These are phyloP conservation scores for Tilletia indica DNA, from an alignment of 1,284 basidiomycete genomes.

Conservation along the genomic window DNA sequence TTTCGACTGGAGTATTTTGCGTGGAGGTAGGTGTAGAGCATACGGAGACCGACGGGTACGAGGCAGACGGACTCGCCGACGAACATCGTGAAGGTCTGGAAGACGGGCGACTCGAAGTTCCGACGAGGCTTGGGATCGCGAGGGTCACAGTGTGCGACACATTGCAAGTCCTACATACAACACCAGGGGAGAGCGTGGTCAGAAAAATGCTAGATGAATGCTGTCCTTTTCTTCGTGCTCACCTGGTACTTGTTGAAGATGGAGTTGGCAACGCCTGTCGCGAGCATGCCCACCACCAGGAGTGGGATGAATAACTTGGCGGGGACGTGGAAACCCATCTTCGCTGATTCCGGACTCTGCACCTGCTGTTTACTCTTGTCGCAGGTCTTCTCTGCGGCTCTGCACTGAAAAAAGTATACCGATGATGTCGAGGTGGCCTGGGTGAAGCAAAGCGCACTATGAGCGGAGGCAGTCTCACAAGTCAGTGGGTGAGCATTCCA, in stretches of 20 bases:
- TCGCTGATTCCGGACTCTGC: background rate
- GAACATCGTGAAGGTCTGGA: conserved; percentile 57
- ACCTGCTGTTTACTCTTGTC: no score
- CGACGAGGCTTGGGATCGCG: conserved; percentile 34
- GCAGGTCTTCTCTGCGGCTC: background rate
- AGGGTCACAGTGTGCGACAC: conserved; percentile 54
- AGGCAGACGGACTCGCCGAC: conserved; percentile 57
- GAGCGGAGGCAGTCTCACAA: background rate
- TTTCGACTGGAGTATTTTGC: background rate
- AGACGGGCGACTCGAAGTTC: conserved; percentile 52
- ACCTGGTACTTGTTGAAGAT: conserved; percentile 50
- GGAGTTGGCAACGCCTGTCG: conserved; percentile 58
- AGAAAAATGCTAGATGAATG: no score
- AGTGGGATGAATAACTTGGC: conserved; percentile 46
- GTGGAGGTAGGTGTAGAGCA: conserved; percentile 25
- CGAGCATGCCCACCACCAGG: conserved; percentile 61
- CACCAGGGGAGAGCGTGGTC: no score
- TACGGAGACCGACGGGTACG: conserved; percentile 33
- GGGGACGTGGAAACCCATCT: conserved; percentile 13
- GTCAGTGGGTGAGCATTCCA: no score
- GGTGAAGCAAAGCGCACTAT: background rate
- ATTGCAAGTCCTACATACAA: conserved; percentile 52
- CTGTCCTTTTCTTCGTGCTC: background rate
- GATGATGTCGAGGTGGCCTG: background rate
- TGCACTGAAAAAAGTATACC: background rate